Base-by-base conservation (phyloP, 2,329 filamentous ascomycete species). In the Aureobasidium sp. region DNA sequence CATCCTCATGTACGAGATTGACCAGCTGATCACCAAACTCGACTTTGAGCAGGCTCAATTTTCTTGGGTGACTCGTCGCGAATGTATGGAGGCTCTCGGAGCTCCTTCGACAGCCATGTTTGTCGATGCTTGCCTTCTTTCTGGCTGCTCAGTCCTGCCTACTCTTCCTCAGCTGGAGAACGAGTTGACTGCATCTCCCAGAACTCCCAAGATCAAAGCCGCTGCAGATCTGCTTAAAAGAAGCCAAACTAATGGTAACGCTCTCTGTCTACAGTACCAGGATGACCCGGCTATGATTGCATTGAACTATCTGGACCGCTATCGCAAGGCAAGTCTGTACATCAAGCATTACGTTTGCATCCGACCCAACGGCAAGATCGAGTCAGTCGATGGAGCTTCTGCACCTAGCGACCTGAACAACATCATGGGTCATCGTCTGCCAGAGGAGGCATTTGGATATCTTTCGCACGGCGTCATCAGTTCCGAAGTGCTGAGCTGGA, bases 391-490 rank as follows among this genome's bases (percentile, higher is more conserved):
- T 68, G 83, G 81, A 61, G 87, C 90, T 8, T 81, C 85, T 61
- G 83, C 91, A 22, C 92, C 94, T 2, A 83, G 83, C 49, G 92
- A 97, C 71, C 87, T 94, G 67, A 90, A 95, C 71, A 87, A 93
- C 70, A 92, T 97, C 71, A 84, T 97, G 65, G 91, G 91, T n/a
- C 84, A 95, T 63, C 88, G 92, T 64, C 80, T 99, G 5, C 91
- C 94, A 0, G 86, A 91, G 44, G 94, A 99, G 75, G 80, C 97
- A 20, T 92, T 93, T 72, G 89, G 91, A 74, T 97, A 97, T 73
- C 81, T 97, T 55, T 91, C 91, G 63, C 87, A 84, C 57, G 94
- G 91, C 37, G 78, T 97, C 47, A 85, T 97, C 66, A 86, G 90
- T 31, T 82, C 91, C 27, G 85, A 90, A 52, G 80, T 96, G 41